Conservation (phyloP, 768 basidiomycete genomes). For the Myochromella boudieri region DNA sequence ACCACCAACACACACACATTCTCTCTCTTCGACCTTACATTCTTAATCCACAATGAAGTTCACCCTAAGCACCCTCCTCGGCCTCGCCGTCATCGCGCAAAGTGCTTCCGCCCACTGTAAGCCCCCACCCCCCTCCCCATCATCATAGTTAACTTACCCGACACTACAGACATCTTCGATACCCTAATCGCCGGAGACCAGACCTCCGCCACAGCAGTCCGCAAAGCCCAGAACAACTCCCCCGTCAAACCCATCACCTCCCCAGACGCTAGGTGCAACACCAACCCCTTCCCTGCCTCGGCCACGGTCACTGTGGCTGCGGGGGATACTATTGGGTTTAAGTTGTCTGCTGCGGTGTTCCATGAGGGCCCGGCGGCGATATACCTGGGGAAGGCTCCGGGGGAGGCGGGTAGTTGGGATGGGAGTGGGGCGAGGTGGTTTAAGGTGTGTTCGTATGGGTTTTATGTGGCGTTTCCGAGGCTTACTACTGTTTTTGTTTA, state of each 20-base stretch:
- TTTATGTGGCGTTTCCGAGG: not conserved
- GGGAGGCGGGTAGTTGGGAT: conserved; percentile 34
- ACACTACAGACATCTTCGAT: conserved; percentile 30
- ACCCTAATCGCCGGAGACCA: conserved; percentile 24
- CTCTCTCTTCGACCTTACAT: conserved; percentile 9
- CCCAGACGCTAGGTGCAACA: conserved; percentile 38
- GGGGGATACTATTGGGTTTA: conserved; percentile 30
- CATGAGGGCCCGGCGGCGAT: conserved; percentile 40
- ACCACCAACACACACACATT: not conserved
- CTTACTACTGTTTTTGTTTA: conserved; percentile 10
- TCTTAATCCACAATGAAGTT: conserved; percentile 26
- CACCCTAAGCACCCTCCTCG: conserved; percentile 17
- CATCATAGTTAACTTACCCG: conserved; percentile 1
- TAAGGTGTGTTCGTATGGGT: conserved; percentile 25
- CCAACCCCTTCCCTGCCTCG: conserved; percentile 32
- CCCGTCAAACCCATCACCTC: conserved; percentile 40
- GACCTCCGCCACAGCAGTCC: conserved; percentile 28
- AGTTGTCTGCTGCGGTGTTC: conserved; percentile 34
- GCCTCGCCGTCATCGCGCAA: conserved; percentile 26
- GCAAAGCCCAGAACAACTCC: conserved; percentile 39
- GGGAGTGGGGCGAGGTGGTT: conserved; percentile 41
- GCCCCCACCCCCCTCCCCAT: conserved; percentile 1
- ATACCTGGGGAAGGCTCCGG: conserved; percentile 40
- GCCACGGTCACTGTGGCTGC: conserved; percentile 35
- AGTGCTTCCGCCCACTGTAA: conserved; percentile 33